Conservation (phyloP, 225 moss, liverwort and hornwort species). For the Pseudoscleropodium purum region DNA sequence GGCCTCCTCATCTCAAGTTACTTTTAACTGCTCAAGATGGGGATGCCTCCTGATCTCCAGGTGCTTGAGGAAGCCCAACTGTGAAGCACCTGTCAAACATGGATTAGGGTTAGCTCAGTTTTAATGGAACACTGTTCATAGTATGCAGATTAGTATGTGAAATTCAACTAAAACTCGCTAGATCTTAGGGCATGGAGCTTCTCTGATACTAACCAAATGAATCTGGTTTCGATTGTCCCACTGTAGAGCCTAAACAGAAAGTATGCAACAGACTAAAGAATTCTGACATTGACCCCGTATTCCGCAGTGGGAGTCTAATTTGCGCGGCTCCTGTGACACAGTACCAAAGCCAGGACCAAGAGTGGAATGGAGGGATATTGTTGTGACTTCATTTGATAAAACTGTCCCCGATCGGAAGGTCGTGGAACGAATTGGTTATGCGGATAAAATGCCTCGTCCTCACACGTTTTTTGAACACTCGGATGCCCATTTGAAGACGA, state of each 20-base stretch:
- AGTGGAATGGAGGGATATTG: background rate
- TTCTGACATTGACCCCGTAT: background rate
- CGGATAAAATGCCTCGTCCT: background rate
- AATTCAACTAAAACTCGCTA: background rate
- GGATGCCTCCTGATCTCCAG: background rate
- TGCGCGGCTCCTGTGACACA: background rate
- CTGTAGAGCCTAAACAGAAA: background rate
- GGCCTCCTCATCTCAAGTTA: background rate
- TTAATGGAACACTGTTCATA: background rate
- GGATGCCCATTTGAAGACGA: slow-evolving; percentile 17
- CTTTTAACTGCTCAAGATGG: background rate
- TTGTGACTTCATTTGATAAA: background rate
- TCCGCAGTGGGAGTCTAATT: slow-evolving; percentile 14
- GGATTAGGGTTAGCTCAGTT: background rate
- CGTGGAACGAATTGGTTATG: slow-evolving; percentile 28
- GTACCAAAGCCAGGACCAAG: background rate
- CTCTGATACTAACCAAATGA: background rate
- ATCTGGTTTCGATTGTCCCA: background rate
- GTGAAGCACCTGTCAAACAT: background rate
- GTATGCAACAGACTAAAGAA: background rate
- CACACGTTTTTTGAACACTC: slow-evolving; percentile 10
- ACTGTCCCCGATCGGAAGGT: background rate
- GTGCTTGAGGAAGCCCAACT: background rate
- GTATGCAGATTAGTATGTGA: background rate
- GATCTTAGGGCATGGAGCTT: background rate